Evolutionary conservation across 108 stramenopile species (phyloP).

Genomic region (Chaetoceros tenuissimus): DNA sequence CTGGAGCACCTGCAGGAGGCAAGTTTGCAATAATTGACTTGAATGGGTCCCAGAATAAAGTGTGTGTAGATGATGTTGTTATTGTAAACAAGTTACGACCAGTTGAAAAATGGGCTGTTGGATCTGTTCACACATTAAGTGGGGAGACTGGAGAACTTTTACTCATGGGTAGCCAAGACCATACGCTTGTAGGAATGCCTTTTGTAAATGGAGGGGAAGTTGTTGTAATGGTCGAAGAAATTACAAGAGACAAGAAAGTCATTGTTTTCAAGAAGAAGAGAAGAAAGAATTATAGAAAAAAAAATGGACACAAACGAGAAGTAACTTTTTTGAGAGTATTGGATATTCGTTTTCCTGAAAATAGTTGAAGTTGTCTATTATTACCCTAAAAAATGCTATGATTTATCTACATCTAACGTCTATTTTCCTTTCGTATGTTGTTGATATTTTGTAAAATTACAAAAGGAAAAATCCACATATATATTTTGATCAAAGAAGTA

Average conservation of each 20-base stretch:
- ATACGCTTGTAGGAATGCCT: slow-evolving; percentile 78
- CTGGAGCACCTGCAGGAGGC: slow-evolving; percentile 71
- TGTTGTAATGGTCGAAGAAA: slow-evolving; percentile 85
- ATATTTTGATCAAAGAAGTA: too few relatives aligned
- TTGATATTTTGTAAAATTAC: too few relatives aligned
- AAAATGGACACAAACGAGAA: slow-evolving; percentile 74
- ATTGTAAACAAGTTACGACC: slow-evolving; percentile 72
- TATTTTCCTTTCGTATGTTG: too few relatives aligned
- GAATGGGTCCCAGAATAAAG: slow-evolving; percentile 80
- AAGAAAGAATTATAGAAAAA: slow-evolving; percentile 80
- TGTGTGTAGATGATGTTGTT: slow-evolving; percentile 69
- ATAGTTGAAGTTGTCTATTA: too few relatives aligned
- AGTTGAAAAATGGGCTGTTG: slow-evolving; percentile 48
- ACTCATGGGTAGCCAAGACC: slow-evolving; percentile 49
- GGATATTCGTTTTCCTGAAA: slow-evolving; percentile 77
- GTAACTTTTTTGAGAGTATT: slow-evolving; percentile 75
- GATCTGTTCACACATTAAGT: slow-evolving; percentile 59
- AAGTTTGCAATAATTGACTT: slow-evolving; percentile 67
- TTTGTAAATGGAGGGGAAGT: slow-evolving; percentile 64
- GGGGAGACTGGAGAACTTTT: slow-evolving; percentile 36
- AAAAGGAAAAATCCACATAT: too few relatives aligned
- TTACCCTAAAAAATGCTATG: too few relatives aligned
- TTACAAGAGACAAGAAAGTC: slow-evolving; percentile 75
- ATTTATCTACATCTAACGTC: too few relatives aligned
- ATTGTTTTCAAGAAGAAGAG: slow-evolving; percentile 87